Evolutionary conservation across 345 rosid species (phyloP).

Genomic region (Boechera stricta): DNA sequence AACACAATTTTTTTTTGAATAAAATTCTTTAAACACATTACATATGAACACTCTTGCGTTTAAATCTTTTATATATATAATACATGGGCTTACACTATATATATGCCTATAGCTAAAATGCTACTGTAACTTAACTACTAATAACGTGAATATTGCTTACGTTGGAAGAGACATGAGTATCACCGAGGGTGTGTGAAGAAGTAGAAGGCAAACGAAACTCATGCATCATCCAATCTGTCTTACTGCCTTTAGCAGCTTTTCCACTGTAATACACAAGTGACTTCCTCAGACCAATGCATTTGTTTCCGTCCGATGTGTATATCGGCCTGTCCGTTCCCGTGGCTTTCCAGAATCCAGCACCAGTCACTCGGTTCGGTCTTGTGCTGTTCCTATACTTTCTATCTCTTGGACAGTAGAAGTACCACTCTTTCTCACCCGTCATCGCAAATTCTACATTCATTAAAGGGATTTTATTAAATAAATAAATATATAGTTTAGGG

Average conservation of each 20-base stretch:
- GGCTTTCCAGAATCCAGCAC: slow-evolving; percentile 89
- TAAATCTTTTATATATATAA: too few relatives aligned
- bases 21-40: too few relatives aligned
- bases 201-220: slow-evolving; percentile 78
- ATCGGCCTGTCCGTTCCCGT: slow-evolving; percentile 88
- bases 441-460: slow-evolving; percentile 56
- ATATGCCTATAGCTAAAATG: too few relatives aligned
- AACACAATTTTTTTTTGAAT: too few relatives aligned
- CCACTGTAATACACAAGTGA: slow-evolving; percentile 88
- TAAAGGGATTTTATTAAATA: not conserved
- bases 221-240: slow-evolving; percentile 98
- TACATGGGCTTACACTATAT: too few relatives aligned
- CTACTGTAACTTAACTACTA: too few relatives aligned
- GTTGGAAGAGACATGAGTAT: slow-evolving; percentile 58
- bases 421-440: slow-evolving; percentile 83
- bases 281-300: slow-evolving; percentile 87
- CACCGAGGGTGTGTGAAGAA: slow-evolving; percentile 39
- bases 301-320: slow-evolving; percentile 67
- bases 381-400: slow-evolving; percentile 81
- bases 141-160: slow-evolving; percentile 44
- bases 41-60: too few relatives aligned
- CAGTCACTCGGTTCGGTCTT: slow-evolving; percentile 83
- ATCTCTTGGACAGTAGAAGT: slow-evolving; percentile 84
- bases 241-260: slow-evolving; percentile 79
- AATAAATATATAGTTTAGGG: too few relatives aligned